Percentiles rank a stretch among this genome's conserved stretches.
phyloP scores from a whole-genome alignment of 345 rosid genomes.

The Citrus glauca region DNA sequence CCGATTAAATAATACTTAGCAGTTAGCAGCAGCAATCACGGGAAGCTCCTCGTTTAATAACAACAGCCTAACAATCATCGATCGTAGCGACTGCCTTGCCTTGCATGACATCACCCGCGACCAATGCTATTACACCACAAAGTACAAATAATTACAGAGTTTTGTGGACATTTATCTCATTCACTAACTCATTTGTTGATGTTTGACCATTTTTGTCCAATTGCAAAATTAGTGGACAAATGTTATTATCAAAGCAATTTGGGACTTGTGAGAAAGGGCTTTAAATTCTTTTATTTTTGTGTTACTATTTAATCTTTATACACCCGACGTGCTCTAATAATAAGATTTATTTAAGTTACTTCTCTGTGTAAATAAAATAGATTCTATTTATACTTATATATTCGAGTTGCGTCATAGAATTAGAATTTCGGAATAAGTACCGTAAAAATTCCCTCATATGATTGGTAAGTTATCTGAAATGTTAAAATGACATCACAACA shows the following conservation, averaged over 20 bases:
- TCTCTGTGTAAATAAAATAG: too few relatives aligned
- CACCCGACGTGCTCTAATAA: too few relatives aligned
- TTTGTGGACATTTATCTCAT: neutral
- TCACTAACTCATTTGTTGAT: neutral
- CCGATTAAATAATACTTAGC: neutral
- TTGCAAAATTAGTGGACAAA: neutral
- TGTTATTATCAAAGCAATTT: neutral
- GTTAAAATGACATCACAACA: neutral
- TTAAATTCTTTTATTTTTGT: too few relatives aligned
- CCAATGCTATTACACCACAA: neutral
- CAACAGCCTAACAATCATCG: neutral
- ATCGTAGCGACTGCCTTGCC: neutral
- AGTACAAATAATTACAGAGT: neutral
- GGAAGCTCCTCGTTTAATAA: neutral
- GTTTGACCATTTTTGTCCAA: neutral
- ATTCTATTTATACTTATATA: too few relatives aligned
- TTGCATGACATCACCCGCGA: conserved; percentile 3
- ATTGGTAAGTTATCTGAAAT: neutral
- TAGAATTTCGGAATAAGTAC: neutral
- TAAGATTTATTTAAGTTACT: too few relatives aligned
- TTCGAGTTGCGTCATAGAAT: too few relatives aligned
- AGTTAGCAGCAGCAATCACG: neutral
- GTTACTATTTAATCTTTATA: too few relatives aligned
- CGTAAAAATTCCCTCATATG: neutral
- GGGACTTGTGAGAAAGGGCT: neutral